Evolutionary conservation across 2,329 filamentous ascomycete genomes (phyloP).

Genomic region (Xylariaceae sp.): DNA sequence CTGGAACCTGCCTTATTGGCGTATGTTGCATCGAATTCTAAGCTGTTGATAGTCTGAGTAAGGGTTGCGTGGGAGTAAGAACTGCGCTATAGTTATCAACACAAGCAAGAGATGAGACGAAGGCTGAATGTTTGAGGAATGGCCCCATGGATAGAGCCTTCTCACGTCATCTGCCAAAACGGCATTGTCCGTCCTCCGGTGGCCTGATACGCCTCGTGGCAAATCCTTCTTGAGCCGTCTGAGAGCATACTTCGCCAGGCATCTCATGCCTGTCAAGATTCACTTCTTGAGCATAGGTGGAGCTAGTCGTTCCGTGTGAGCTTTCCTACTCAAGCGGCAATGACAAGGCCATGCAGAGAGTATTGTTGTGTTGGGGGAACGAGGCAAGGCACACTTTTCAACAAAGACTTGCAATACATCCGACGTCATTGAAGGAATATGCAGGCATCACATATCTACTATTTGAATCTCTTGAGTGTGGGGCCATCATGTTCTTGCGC

Average conservation of each 20-base stretch:
- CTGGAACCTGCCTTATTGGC: conserved; percentile 7
- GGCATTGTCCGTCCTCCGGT: no score
- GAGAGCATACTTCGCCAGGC: not conserved
- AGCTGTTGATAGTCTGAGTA: no score
- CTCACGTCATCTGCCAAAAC: no score
- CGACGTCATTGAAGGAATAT: conserved; percentile 6
- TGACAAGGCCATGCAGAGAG: conserved; percentile 13
- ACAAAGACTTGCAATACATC: conserved; percentile 2
- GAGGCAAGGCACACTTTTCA: conserved; percentile 14
- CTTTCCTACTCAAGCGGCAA: conserved; percentile 12
- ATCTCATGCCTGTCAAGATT: conserved; percentile 1
- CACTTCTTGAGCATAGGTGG: no score
- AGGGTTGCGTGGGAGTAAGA: no score
- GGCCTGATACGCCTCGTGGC: no score
- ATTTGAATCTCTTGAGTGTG: conserved; percentile 6
- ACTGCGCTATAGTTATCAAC: no score
- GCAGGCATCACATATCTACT: conserved; percentile 1
- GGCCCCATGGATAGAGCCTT: no score
- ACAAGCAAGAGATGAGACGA: no score
- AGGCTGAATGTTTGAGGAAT: no score
- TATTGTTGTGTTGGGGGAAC: conserved; percentile 12
- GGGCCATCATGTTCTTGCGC: conserved; percentile 7
- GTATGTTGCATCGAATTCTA: no score
- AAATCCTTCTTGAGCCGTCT: not conserved
- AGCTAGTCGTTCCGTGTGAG: not conserved